These are phyloP conservation scores for Takakia lepidozioides DNA, from an alignment of 225 moss, liverwort and hornwort genomes.

Conservation along the genomic window DNA sequence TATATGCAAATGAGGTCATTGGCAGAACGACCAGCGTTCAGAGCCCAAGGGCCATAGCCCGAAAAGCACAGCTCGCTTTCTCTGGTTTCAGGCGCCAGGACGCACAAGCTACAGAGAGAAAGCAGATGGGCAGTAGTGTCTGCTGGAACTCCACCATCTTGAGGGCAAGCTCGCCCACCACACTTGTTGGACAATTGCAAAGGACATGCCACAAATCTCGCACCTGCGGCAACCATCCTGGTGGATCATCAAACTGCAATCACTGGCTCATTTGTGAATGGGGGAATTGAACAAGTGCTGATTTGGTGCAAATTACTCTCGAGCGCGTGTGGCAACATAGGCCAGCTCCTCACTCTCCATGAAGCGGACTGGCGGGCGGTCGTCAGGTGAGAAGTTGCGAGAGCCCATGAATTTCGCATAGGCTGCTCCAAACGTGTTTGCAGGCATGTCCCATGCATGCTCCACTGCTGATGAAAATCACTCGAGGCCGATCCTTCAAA, in stretches of 20 bases:
- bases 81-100: conserved; percentile 87
- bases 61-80: conserved; percentile 67
- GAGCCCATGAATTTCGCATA: conserved; percentile 98
- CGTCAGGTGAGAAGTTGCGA: conserved; percentile 91
- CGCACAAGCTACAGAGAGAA: conserved; percentile 85
- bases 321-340: conserved; percentile 77
- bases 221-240: too few species aligned
- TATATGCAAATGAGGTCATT: conserved; percentile 92
- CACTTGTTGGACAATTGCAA: conserved; percentile 73
- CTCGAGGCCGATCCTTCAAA: conserved; percentile 67
- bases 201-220: conserved; percentile 98
- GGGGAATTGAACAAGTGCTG: too few species aligned
- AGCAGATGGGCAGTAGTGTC: conserved; percentile 92
- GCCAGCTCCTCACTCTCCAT: conserved; percentile 85
- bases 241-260: too few species aligned
- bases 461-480: conserved; percentile 71
- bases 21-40: conserved; percentile 60
- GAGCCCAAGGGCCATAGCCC: conserved; percentile 88
- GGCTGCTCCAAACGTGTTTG: conserved; percentile 76
- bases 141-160: conserved; percentile 99
- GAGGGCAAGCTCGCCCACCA: conserved; percentile 80
- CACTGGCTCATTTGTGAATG: too few species aligned
- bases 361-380: conserved; percentile 84
- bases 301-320: conserved; percentile 70
- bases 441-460: conserved; percentile 86